Percentiles rank a stretch among this genome's conserved stretches.
Conservation (phyloP, 192 early-diverging fungal genomes). For the Coemansia sp. region DNA sequence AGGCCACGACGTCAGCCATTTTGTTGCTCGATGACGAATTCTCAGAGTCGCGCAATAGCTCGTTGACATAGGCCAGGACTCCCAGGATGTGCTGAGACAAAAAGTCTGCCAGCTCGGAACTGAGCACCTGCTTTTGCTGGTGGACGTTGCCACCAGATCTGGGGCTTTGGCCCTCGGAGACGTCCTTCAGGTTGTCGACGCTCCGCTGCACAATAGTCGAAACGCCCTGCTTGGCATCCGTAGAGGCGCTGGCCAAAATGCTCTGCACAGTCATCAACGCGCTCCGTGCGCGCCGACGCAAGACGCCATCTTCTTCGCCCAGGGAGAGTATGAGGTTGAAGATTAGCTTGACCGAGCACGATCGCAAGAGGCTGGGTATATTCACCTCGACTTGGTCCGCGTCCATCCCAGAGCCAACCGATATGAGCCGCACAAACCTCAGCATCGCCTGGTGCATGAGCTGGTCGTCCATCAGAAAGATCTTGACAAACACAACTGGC, state of each 20-base stretch:
- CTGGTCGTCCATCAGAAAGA: slow-evolving; percentile 55
- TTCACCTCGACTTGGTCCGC: slow-evolving; percentile 43
- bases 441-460: slow-evolving; percentile 48
- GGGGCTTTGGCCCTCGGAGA: slow-evolving; percentile 16
- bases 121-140: background rate
- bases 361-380: slow-evolving; percentile 46
- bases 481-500: slow-evolving; percentile 42
- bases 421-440: slow-evolving; percentile 43
- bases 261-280: slow-evolving; percentile 41
- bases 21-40: background rate
- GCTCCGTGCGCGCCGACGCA: slow-evolving; percentile 43
- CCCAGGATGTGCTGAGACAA: slow-evolving; percentile 46
- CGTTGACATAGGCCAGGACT: slow-evolving; percentile 51
- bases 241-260: slow-evolving; percentile 20
- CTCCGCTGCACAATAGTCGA: slow-evolving; percentile 42
- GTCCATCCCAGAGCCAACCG: slow-evolving; percentile 30
- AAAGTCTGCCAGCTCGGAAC: slow-evolving; percentile 29
- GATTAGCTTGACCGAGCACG: slow-evolving; percentile 49
- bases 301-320: slow-evolving; percentile 30
- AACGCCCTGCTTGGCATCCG: slow-evolving; percentile 22
- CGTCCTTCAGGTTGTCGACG: slow-evolving; percentile 20
- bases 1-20: background rate
- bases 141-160: slow-evolving; percentile 2
- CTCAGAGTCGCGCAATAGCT: slow-evolving; percentile 36
- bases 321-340: slow-evolving; percentile 50